These are phyloP conservation scores for Centrapalus pauciflorus DNA, from an alignment of 129 eudicot genomes.

Conservation along the genomic window DNA sequence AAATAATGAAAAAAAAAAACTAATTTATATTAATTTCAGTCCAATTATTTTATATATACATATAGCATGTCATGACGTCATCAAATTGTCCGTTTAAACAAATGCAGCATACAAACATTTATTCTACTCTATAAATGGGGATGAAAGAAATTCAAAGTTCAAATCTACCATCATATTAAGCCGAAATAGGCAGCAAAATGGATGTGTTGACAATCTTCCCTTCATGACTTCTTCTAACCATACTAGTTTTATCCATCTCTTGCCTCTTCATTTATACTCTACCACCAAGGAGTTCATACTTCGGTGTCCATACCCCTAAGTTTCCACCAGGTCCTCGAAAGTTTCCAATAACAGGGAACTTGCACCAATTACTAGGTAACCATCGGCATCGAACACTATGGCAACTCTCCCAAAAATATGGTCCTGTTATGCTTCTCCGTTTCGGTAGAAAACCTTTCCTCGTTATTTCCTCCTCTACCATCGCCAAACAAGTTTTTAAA, in stretches of 20 bases:
- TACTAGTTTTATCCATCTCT: neutral
- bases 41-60: too few relatives aligned
- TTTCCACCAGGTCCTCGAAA: slow-evolving; percentile 19
- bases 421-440: neutral
- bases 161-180: too few relatives aligned
- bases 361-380: slow-evolving; percentile 17
- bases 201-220: neutral
- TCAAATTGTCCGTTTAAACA: too few relatives aligned
- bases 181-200: too few relatives aligned
- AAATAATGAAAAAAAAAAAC: too few relatives aligned
- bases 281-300: neutral
- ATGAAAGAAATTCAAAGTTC: too few relatives aligned
- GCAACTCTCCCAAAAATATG: slow-evolving; percentile 15
- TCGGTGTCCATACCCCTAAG: neutral
- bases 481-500: neutral
- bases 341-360: slow-evolving; percentile 16
- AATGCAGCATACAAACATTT: too few relatives aligned
- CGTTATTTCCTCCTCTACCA: slow-evolving; percentile 3
- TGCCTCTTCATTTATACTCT: neutral
- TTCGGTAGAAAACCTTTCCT: neutral
- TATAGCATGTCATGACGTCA: too few relatives aligned
- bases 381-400: slow-evolving; percentile 22
- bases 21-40: too few relatives aligned
- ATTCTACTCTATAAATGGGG: too few relatives aligned
- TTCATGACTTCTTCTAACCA: slow-evolving; percentile 12